A percentile compares a stretch with the other conserved stretches of the same genome.
These are phyloP conservation scores for Oenanthe javanica DNA, from an alignment of 140 eudicot species.

Conservation along the genomic window DNA sequence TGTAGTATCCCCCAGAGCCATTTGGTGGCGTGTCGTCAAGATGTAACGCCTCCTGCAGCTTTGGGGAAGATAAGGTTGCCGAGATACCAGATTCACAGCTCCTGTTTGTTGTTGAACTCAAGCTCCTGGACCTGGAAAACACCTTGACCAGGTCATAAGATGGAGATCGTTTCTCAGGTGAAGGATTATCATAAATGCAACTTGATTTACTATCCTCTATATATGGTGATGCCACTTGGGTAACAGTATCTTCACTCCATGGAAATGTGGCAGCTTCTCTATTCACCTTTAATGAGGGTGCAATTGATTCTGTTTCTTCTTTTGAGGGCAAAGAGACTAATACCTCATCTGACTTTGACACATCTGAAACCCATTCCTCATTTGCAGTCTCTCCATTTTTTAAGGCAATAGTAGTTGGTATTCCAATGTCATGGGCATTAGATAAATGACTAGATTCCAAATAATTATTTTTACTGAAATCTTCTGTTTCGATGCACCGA, in stretches of 20 bases:
- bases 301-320: slow-evolving; percentile 16
- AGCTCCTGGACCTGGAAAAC: slow-evolving; percentile 20
- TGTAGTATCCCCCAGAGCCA: slow-evolving; percentile 32
- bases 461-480: slow-evolving; percentile 16
- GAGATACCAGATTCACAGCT: slow-evolving; percentile 38
- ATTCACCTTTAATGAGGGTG: not conserved
- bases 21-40: slow-evolving; percentile 31
- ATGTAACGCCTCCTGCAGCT: slow-evolving; percentile 27
- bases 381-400: slow-evolving; percentile 21
- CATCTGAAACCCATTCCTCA: slow-evolving; percentile 13
- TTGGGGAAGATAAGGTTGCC: slow-evolving; percentile 21
- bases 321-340: slow-evolving; percentile 16
- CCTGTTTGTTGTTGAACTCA: slow-evolving; percentile 41
- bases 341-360: slow-evolving; percentile 14
- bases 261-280: slow-evolving; percentile 10
- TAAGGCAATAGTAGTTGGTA: slow-evolving; percentile 17
- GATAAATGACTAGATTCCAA: slow-evolving; percentile 18
- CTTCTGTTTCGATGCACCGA: slow-evolving; percentile 57
- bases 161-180: slow-evolving; percentile 21
- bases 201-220: slow-evolving; percentile 10
- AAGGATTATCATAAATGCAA: slow-evolving; percentile 12
- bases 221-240: not conserved
- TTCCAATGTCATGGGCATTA: slow-evolving; percentile 22
- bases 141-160: slow-evolving; percentile 12
- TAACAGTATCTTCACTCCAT: slow-evolving; percentile 16